Percentiles rank a stretch among this genome's conserved stretches.
phyloP scores from a whole-genome alignment of 2,329 filamentous ascomycete genomes.

The Coleophoma cylindrospora region DNA sequence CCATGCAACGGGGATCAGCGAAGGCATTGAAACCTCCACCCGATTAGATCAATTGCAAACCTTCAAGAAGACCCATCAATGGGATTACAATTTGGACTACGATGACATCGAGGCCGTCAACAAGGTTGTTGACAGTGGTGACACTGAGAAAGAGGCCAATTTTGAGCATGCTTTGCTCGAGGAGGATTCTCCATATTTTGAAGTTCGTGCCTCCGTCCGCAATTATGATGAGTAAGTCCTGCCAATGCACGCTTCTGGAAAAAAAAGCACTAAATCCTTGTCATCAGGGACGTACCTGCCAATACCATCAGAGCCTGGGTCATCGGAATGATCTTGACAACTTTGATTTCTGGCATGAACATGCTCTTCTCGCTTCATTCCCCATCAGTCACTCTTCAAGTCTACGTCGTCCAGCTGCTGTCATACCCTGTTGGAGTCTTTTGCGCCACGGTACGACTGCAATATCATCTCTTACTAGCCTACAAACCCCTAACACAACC shows the following conservation, averaged over 20 bases:
- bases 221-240: constrained; percentile 48
- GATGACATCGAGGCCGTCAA: neutral
- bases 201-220: constrained; percentile 47
- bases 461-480: too few species aligned
- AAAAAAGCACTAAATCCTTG: too few species aligned
- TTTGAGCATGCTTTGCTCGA: constrained; percentile 3
- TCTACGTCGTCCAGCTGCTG: too few species aligned
- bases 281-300: constrained; percentile 27
- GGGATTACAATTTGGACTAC: constrained; percentile 1
- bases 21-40: too few species aligned
- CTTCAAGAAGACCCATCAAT: neutral
- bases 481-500: too few species aligned
- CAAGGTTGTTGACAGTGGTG: neutral
- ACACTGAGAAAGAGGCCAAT: neutral
- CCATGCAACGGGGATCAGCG: too few species aligned
- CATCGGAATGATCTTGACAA: constrained; percentile 28
- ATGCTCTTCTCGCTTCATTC: constrained; percentile 9
- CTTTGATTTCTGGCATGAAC: constrained; percentile 2
- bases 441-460: too few species aligned
- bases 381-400: neutral
- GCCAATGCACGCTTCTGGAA: too few species aligned
- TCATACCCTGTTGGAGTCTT: too few species aligned
- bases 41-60: neutral
- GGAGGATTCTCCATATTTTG: constrained; percentile 54
- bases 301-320: constrained; percentile 60